A percentile compares a stretch with the other conserved stretches of the same genome.
Evolutionary conservation across 1,139 yeast genomes (phyloP).

Genomic region (Magnusiomyces paraingens): DNA sequence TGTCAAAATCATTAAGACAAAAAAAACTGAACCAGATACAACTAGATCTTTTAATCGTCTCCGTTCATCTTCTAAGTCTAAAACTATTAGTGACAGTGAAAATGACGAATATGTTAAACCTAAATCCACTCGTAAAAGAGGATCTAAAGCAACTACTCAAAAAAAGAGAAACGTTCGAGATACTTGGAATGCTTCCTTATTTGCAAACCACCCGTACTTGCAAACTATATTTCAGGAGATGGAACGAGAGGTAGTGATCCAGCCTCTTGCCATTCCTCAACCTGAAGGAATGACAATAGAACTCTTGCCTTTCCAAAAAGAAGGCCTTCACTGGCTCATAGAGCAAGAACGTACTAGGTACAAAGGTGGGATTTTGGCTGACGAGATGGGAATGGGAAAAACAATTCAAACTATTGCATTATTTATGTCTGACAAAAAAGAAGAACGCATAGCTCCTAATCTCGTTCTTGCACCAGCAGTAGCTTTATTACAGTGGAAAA

Average conservation of each 20-base stretch:
- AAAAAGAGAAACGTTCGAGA: slow-evolving; percentile 1
- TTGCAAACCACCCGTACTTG: slow-evolving; percentile 71
- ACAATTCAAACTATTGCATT: slow-evolving; percentile 92
- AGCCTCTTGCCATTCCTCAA: slow-evolving; percentile 58
- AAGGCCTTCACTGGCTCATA: slow-evolving; percentile 84
- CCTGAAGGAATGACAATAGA: slow-evolving; percentile 72
- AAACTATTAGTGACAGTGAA: neutral
- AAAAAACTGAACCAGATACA: neutral
- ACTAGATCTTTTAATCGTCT: too few species aligned
- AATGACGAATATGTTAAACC: slow-evolving; percentile 1
- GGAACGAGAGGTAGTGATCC: slow-evolving; percentile 35
- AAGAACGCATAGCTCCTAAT: slow-evolving; percentile 53
- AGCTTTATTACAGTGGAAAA: slow-evolving; percentile 95
- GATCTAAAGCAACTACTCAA: neutral
- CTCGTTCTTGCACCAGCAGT: slow-evolving; percentile 96
- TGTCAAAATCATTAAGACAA: neutral
- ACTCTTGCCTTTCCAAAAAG: slow-evolving; percentile 83
- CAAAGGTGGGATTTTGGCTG: slow-evolving; percentile 92
- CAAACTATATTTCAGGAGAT: slow-evolving; percentile 64
- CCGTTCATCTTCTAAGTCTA: too few species aligned
- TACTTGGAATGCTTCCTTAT: slow-evolving; percentile 34
- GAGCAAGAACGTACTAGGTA: slow-evolving; percentile 75
- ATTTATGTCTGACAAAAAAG: slow-evolving; percentile 59
- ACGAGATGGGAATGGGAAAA: slow-evolving; percentile 99
- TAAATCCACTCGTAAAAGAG: neutral